Percentiles rank a stretch among this genome's conserved stretches.
Conservation (phyloP, 2,329 filamentous ascomycete species). For the Arthrobotrys iridis region DNA sequence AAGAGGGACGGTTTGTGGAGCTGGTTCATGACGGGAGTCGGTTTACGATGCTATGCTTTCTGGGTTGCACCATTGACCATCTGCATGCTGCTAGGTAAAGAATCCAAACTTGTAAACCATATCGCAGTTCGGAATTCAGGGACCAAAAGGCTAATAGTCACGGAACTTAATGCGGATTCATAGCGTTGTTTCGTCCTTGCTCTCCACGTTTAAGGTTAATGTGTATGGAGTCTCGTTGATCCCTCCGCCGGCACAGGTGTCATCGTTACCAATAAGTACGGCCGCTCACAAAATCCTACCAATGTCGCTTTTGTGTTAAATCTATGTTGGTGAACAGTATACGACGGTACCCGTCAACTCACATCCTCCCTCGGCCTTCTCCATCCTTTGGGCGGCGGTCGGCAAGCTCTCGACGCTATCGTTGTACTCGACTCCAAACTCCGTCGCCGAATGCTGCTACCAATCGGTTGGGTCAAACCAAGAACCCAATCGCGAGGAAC, state of each 20-base stretch:
- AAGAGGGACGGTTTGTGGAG: constrained; percentile 52
- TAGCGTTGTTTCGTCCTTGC: constrained; percentile 47
- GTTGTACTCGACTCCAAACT: constrained; percentile 62
- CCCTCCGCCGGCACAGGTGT: constrained; percentile 30
- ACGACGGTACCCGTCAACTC: constrained; percentile 59
- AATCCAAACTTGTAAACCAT: background rate
- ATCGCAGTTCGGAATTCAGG: constrained; percentile 19
- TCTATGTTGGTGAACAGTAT: constrained; percentile 44
- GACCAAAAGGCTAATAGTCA: constrained; percentile 8
- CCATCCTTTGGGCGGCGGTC: constrained; percentile 64
- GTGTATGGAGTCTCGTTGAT: constrained; percentile 50
- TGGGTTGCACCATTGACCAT: constrained; percentile 57
- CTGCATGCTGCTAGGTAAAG: constrained; percentile 55
- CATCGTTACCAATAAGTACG: constrained; percentile 54
- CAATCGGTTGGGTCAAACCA: constrained; percentile 62
- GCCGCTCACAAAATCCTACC: background rate
- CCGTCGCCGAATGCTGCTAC: constrained; percentile 62
- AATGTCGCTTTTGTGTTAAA: background rate
- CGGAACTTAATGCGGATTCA: constrained; percentile 6
- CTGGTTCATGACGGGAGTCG: constrained; percentile 53
- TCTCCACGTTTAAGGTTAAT: constrained; percentile 48
- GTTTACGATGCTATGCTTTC: constrained; percentile 58
- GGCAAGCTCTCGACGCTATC: constrained; percentile 63
- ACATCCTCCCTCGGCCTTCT: constrained; percentile 61
- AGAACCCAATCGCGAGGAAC: background rate